Percentiles rank a stretch among this genome's conserved stretches.
phyloP scores from a whole-genome alignment of 495 filamentous ascomycete genomes.

The Aspergillus sparsus region DNA sequence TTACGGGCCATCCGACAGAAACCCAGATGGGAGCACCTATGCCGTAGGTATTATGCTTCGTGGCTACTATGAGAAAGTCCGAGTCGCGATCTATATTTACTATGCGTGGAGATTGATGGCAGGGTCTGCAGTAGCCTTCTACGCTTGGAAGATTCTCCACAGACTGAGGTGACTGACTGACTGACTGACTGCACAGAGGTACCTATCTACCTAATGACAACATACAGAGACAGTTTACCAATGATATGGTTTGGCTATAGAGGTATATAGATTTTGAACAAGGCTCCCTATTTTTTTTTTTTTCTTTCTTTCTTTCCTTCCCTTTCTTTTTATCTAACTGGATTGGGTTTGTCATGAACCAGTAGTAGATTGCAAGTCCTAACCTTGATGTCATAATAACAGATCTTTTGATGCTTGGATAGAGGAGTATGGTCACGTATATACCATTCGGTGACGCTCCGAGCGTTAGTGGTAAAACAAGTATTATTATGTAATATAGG shows the following conservation, averaged over 20 bases:
- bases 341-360: no score
- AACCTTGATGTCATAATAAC: no score
- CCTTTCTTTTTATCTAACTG: no score
- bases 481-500: not conserved
- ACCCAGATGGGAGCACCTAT: slow-evolving; percentile 34
- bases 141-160: slow-evolving; percentile 36
- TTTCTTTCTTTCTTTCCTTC: no score
- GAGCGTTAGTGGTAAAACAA: not conserved
- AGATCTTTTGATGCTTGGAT: not conserved
- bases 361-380: no score
- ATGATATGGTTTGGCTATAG: no score
- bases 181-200: no score
- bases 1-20: slow-evolving; percentile 37
- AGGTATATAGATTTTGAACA: no score
- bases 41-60: slow-evolving; percentile 65
- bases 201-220: no score
- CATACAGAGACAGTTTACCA: no score
- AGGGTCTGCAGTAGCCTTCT: slow-evolving; percentile 37
- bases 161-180: slow-evolving; percentile 7
- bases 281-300: no score
- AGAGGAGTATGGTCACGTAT: slow-evolving; percentile 6
- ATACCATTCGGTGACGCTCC: not conserved
- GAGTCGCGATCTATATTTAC: slow-evolving; percentile 58
- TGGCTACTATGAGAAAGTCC: slow-evolving; percentile 68
- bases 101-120: slow-evolving; percentile 40